Evolutionary conservation across 1,284 basidiomycete genomes (phyloP).

Genomic region (Ganoderma lingzhi): DNA sequence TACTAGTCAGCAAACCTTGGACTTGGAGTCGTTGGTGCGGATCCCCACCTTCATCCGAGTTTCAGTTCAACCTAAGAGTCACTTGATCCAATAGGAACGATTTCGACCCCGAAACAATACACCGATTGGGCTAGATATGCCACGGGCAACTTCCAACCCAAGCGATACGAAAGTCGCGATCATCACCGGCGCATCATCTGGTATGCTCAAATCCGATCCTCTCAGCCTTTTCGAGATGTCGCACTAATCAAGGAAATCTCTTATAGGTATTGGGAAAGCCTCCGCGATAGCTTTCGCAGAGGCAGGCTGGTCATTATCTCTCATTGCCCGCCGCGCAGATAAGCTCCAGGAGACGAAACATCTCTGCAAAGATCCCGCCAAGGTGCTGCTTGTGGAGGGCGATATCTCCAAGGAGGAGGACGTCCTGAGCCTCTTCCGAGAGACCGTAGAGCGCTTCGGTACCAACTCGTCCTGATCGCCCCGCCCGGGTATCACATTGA

Average conservation of each 20-base stretch:
- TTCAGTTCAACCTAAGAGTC: background rate
- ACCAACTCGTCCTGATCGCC: conserved; percentile 22
- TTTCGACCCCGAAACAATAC: background rate
- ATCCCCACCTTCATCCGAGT: background rate
- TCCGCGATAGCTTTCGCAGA: conserved; percentile 57
- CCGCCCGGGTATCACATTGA: background rate
- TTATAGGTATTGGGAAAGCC: conserved; percentile 56
- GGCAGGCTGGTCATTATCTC: conserved; percentile 53
- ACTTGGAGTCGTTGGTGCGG: background rate
- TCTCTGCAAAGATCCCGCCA: conserved; percentile 51
- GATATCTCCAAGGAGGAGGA: conserved; percentile 71
- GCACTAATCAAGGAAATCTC: background rate
- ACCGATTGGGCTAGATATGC: background rate
- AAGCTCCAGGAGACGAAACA: conserved; percentile 66
- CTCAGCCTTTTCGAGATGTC: background rate
- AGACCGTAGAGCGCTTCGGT: conserved; percentile 67
- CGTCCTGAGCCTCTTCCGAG: conserved; percentile 66
- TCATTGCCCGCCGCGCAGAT: conserved; percentile 60
- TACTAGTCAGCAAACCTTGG: no score
- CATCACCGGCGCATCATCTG: conserved; percentile 35
- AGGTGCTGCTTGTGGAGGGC: conserved; percentile 56
- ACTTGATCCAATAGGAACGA: background rate
- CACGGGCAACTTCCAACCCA: background rate
- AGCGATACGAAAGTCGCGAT: conserved; percentile 33
- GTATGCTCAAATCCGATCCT: conserved; percentile 12